Evolutionary conservation across 2,329 filamentous ascomycete genomes (phyloP), one percentile per base, ranked within the genome.

Genomic region (Beauveria rudraprayagi): DNA sequence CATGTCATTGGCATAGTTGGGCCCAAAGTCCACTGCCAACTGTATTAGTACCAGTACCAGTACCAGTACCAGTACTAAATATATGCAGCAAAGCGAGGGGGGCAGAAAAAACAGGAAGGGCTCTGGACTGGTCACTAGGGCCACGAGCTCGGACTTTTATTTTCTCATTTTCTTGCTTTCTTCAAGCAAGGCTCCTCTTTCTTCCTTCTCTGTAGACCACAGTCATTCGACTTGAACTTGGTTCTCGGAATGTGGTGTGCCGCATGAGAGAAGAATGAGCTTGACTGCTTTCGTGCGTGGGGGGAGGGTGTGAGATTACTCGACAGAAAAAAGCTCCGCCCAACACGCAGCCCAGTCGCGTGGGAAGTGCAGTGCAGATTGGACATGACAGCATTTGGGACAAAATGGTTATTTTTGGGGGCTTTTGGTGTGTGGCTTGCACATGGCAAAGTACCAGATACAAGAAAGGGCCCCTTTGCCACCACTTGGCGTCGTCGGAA

Each of bases 401-500:
- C 26, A 34, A 34, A 26, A 14, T 26, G 6, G 19, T 55, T 55
- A 16, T 55, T 28, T 19, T n/a, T 28, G 41, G 19, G 41, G 19
- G 9, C 22, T 34, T 34, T 30, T 5, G 11, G 17, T 6, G 40
- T 43, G 56, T 58, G 56, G 56, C 56, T 51, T 51, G 34, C 56
- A 58, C 56, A 58, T 58, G 56, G 56, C 56, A 51, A 58, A 50
- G 56, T 58, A 58, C 56, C 34, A 28, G 37, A 37, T 58, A 58
- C 56, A 51, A 51, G 30, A 1, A 34, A 3, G 30, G 10, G 2
- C 10, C 2, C 8, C 30, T 3, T 11, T 34, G 30, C 30, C 30
- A 34, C 10, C 8, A 11, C 30, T 34, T 34, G 30, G 9, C 3
- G 30, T 34, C 10, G 30, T 34, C 30, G 30, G 30, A 5, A 34